Evolutionary conservation across 306 rosid genomes (phyloP).

Genomic region (Corylus americana): DNA sequence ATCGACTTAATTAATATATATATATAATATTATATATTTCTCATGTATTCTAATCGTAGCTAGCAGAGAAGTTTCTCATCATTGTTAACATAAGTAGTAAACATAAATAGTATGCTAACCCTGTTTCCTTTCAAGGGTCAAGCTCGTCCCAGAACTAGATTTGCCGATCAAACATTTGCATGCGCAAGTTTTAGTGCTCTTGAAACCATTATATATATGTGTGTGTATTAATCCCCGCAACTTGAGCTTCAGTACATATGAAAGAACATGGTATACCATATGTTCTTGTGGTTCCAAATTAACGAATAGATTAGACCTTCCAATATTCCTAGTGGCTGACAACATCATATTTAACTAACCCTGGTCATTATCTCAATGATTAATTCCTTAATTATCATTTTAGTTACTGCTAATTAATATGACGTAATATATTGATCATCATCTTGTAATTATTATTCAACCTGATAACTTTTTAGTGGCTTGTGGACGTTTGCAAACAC

Average conservation of each 20-base stretch:
- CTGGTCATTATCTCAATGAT: conserved; percentile 21
- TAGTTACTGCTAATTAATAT: not conserved
- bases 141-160: not conserved
- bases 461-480: conserved; percentile 3
- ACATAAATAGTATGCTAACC: not conserved
- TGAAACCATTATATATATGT: no score
- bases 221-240: no score
- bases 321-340: conserved; percentile 24
- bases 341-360: not conserved
- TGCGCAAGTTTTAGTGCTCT: conserved; percentile 24
- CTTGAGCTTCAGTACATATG: conserved; percentile 6
- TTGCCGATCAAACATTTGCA: conserved; percentile 23
- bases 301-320: conserved; percentile 15
- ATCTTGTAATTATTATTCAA: not conserved
- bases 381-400: conserved; percentile 20
- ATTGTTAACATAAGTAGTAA: no score
- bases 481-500: no score
- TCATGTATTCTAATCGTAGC: no score
- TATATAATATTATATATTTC: no score
- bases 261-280: conserved; percentile 10
- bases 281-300: conserved; percentile 29
- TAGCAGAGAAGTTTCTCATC: no score
- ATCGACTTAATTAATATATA: no score
- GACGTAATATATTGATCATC: not conserved
- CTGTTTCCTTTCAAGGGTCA: conserved; percentile 11